Evolutionary conservation across 139 green algal species (phyloP), one percentile per base, ranked within the genome.

Genomic region (Chlamydomonas sp.): DNA sequence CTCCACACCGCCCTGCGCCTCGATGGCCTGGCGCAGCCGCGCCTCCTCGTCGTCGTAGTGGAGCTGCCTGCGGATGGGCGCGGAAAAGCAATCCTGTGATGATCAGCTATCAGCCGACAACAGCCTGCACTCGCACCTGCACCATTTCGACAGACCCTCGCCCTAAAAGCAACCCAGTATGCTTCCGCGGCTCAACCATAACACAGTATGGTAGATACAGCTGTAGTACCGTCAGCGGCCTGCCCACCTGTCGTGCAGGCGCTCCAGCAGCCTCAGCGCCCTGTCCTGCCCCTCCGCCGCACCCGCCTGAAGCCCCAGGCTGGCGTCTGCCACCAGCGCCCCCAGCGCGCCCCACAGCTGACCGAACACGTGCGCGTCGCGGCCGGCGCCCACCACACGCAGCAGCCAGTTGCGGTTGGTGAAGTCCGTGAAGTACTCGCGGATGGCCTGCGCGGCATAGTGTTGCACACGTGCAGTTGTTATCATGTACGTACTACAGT

Each of bases 381-480:
- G 63, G 17, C 79, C 86, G 15, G 5, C n/a, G 4, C 49, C 57
- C 20, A 90, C 14, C 16, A 90, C 61, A 16, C 87, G 80, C 49
- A 83, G 74, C 5, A 90, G 80, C 87, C 87, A 90, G 63, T 90
- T 90, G 66, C 80, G 79, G 74, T 88, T 84, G 72, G 80, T 88
- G 80, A 67, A 90, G 76, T 90, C 87, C 2, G 14, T 67, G 80
- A 63, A 90, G 74, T 81, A 87, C 79, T 90, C 77, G 15, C 64
- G 81, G 57, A 90, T 86, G 20, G 66, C 81, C 66, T 71, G 66
- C 66, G 66, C 31, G 31, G 31, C 31, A 49, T 49, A 49, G 31
- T 49, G 31, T 49, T 49, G 31, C 31, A 49, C 31, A 49, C 31
- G 31, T 49, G 31, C 31, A 49, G 31, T 49, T 49, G 31, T 49